Percentiles rank a stretch among this genome's conserved stretches.
Evolutionary conservation across 805 yeast genomes (phyloP).

Genomic region (Pichia exigua): DNA sequence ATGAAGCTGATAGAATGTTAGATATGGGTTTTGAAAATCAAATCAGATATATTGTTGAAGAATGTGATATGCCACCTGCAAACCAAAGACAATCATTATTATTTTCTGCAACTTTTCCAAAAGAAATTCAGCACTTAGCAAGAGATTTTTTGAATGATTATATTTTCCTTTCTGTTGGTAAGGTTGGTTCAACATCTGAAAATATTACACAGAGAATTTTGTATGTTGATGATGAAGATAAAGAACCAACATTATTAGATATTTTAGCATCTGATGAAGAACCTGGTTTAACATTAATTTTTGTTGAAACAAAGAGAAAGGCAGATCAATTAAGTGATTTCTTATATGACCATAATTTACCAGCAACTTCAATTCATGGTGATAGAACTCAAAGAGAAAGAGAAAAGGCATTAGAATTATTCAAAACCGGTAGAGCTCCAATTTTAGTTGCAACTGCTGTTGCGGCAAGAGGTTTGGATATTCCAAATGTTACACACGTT

Average conservation of each 20-base stretch:
- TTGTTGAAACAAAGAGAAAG: conserved; percentile 98
- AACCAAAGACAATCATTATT: conserved; percentile 90
- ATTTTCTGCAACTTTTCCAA: conserved; percentile 99
- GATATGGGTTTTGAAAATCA: conserved; percentile 99
- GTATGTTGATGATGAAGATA: conserved; percentile 89
- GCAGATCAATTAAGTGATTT: conserved; percentile 94
- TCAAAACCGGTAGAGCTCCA: conserved; percentile 88
- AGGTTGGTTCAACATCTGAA: conserved; percentile 98
- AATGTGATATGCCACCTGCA: conserved; percentile 94
- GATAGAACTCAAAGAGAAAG: conserved; percentile 97
- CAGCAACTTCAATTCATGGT: conserved; percentile 98
- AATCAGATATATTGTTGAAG: conserved; percentile 96
- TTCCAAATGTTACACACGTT: conserved; percentile 97
- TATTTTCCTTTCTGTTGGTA: conserved; percentile 93
- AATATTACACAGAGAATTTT: conserved; percentile 92
- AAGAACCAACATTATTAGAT: conserved; percentile 84
- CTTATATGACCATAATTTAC: conserved; percentile 80
- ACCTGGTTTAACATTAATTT: conserved; percentile 81
- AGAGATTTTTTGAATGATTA: conserved; percentile 94
- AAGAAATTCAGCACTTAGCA: conserved; percentile 94
- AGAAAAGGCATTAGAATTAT: conserved; percentile 92
- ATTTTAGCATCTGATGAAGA: conserved; percentile 65
- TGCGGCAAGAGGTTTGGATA: conserved; percentile 99
- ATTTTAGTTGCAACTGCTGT: conserved; percentile 98
- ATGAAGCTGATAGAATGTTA: conserved; percentile 99